These are phyloP conservation scores for Xylaria sp. DNA, from an alignment of 2,329 filamentous ascomycete species.

Conservation along the genomic window DNA sequence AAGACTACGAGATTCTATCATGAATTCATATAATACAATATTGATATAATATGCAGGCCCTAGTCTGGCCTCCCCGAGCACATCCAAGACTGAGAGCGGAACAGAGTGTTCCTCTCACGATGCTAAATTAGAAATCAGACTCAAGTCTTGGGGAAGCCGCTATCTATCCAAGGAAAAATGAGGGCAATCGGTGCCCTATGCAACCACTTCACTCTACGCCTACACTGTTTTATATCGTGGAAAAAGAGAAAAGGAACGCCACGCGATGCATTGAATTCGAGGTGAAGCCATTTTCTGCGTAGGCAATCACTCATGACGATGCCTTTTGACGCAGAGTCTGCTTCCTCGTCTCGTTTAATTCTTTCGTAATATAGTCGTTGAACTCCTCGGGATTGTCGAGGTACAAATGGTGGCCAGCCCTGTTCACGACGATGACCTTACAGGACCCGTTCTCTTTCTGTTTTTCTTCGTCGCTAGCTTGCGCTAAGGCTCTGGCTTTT, in stretches of 20 bases:
- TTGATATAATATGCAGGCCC: constrained; percentile 3
- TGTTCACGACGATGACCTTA: constrained; percentile 80
- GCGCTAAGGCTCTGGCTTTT: constrained; percentile 66
- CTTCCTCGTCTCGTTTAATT: constrained; percentile 62
- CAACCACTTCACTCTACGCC: neutral
- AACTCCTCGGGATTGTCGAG: constrained; percentile 69
- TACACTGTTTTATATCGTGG: neutral
- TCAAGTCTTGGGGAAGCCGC: neutral
- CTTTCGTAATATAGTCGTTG: constrained; percentile 62
- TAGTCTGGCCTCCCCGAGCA: neutral
- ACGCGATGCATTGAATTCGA: constrained; percentile 30
- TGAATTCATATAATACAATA: constrained; percentile 26
- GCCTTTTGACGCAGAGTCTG: constrained; percentile 43
- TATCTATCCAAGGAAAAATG: constrained; percentile 4
- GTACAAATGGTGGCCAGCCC: constrained; percentile 69
- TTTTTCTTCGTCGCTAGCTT: constrained; percentile 74
- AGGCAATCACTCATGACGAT: neutral
- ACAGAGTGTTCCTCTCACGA: neutral
- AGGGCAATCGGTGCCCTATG: neutral
- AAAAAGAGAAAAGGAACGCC: constrained; percentile 20
- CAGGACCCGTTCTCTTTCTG: constrained; percentile 79
- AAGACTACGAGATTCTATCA: neutral
- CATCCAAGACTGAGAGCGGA: neutral
- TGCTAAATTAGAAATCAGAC: neutral
- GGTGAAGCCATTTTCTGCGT: neutral